A percentile compares a stretch with the other conserved stretches of the same genome.
Evolutionary conservation across 2,329 filamentous ascomycete genomes (phyloP).

Genomic region (Tolypocladium album): DNA sequence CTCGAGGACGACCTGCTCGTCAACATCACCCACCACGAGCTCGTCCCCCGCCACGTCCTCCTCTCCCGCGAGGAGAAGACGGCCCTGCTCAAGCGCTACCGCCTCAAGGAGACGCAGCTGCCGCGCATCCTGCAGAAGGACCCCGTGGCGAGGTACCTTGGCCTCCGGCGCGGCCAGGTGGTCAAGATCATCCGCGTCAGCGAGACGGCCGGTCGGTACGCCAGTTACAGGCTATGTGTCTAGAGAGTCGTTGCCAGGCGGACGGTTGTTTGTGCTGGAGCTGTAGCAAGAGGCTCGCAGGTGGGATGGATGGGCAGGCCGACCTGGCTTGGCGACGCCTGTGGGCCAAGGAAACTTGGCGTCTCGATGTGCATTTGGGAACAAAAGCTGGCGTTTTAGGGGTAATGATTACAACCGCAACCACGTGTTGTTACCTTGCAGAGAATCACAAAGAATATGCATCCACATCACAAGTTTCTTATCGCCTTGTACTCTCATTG

Average conservation of each 20-base stretch:
- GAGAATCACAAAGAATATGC: not conserved
- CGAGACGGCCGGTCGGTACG: constrained; percentile 93
- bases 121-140: constrained; percentile 86
- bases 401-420: not conserved
- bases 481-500: not conserved
- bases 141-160: constrained; percentile 85
- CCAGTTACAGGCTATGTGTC: constrained; percentile 73
- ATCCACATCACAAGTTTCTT: not conserved
- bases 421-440: not conserved
- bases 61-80: constrained; percentile 84
- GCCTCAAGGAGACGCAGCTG: constrained; percentile 94
- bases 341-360: not conserved
- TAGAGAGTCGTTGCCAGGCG: constrained; percentile 14
- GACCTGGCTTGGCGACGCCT: not conserved
- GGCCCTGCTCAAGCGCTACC: constrained; percentile 76
- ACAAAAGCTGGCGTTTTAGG: constrained; percentile 5
- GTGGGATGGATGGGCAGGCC: not conserved
- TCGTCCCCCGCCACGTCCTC: constrained; percentile 87
- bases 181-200: constrained; percentile 97
- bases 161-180: constrained; percentile 81
- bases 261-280: not conserved
- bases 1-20: constrained; percentile 91
- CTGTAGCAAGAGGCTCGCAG: not conserved
- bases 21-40: constrained; percentile 96
- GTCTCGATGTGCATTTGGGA: constrained; percentile 2